These are phyloP conservation scores for Halophytophthora polymorphica DNA, from an alignment of 352 stramenopile species.

Conservation along the genomic window DNA sequence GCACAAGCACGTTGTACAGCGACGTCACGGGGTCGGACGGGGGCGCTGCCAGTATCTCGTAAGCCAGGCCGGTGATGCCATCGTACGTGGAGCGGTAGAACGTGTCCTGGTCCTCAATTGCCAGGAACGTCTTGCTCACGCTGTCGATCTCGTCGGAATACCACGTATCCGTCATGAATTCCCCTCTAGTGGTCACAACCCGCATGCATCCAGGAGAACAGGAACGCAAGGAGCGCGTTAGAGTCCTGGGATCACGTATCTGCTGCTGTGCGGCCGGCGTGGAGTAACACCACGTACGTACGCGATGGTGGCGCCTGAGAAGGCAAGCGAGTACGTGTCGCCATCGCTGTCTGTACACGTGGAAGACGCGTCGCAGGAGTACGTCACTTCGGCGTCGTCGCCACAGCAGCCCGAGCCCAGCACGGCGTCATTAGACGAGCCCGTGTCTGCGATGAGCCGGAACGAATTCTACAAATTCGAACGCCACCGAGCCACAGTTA, in stretches of 20 bases:
- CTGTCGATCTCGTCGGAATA: slow-evolving; percentile 47
- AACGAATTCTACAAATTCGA: slow-evolving; percentile 51
- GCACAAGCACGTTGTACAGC: slow-evolving; percentile 56
- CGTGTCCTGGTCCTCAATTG: slow-evolving; percentile 69
- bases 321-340: slow-evolving; percentile 35
- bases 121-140: slow-evolving; percentile 65
- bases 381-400: slow-evolving; percentile 39
- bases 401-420: slow-evolving; percentile 63
- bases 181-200: slow-evolving; percentile 30
- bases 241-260: slow-evolving; percentile 9
- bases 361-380: slow-evolving; percentile 58
- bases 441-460: slow-evolving; percentile 75
- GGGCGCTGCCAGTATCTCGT: slow-evolving; percentile 47
- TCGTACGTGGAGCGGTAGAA: slow-evolving; percentile 79
- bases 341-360: slow-evolving; percentile 42
- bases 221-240: background rate
- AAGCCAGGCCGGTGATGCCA: slow-evolving; percentile 76
- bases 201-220: background rate
- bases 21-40: slow-evolving; percentile 36
- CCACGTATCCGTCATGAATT: slow-evolving; percentile 72
- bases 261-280: too few species aligned
- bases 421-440: slow-evolving; percentile 79
- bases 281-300: slow-evolving; percentile 21
- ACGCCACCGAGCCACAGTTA: background rate
- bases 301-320: slow-evolving; percentile 63